These are phyloP conservation scores for Thozetella sp. DNA, from an alignment of 495 filamentous ascomycete genomes.

Conservation along the genomic window DNA sequence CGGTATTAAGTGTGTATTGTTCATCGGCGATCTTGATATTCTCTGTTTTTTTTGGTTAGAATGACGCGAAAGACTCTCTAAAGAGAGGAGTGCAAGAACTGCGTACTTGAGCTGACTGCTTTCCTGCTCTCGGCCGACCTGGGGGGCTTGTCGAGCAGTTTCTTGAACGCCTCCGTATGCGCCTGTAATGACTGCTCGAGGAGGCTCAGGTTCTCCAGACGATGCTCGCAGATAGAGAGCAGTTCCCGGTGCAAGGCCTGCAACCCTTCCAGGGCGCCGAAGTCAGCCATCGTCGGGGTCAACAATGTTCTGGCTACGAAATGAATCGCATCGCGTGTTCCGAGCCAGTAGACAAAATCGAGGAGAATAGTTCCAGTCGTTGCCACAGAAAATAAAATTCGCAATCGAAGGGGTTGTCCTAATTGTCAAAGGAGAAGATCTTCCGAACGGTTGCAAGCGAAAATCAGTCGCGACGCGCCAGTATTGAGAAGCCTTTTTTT, in stretches of 20 bases:
- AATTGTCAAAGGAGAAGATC: too few relatives aligned
- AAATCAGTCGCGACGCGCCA: too few relatives aligned
- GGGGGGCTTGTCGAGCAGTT: slow-evolving; percentile 72
- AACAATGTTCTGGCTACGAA: slow-evolving; percentile 19
- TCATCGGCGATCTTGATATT: slow-evolving; percentile 69
- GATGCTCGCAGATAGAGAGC: slow-evolving; percentile 62
- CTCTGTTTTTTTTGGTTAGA: slow-evolving; percentile 55
- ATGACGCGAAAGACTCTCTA: background rate
- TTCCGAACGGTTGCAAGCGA: too few relatives aligned
- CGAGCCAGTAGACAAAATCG: background rate
- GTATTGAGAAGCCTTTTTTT: too few relatives aligned
- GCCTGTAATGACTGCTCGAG: slow-evolving; percentile 68
- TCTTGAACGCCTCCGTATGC: slow-evolving; percentile 71
- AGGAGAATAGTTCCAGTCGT: too few relatives aligned
- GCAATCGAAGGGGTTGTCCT: too few relatives aligned
- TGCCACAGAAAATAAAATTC: too few relatives aligned
- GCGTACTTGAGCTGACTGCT: slow-evolving; percentile 46
- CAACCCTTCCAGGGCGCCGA: slow-evolving; percentile 65
- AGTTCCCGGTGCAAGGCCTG: slow-evolving; percentile 81
- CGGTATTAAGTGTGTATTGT: slow-evolving; percentile 80
- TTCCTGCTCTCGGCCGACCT: slow-evolving; percentile 68
- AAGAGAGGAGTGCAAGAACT: background rate
- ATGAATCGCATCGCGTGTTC: slow-evolving; percentile 1
- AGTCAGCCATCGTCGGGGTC: slow-evolving; percentile 60
- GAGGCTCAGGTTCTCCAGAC: slow-evolving; percentile 62